Base-by-base conservation (phyloP, 163 green algal species). In the Scenedesmus sp. region DNA sequence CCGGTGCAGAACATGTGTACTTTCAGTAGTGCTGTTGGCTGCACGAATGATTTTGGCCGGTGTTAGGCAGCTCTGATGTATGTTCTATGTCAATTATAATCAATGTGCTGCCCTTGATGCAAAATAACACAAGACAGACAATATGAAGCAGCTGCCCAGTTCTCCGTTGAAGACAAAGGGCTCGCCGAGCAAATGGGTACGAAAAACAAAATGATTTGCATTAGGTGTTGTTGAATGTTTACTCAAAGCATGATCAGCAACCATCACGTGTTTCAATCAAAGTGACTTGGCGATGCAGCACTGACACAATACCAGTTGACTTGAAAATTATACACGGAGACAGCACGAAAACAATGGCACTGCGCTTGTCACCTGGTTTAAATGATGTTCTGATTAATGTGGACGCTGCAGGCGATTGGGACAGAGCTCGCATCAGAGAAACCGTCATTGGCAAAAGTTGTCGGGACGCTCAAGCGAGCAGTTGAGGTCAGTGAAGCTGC, bases 381-480 rank as follows among this genome's bases (percentile, higher is more conserved):
- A 37, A 0, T 37, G 46, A 16, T 10, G 30, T n/a, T 49, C 9
- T 40, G 2, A 16, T 81, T 37, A 20, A 46, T 33, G n/a, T n/a
- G n/a, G n/a, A 82, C 35, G 59, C 81, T 86, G 81, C 81, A 86
- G 81, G 20, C 81, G 3, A 40, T 65, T 20, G 61, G 46, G 3
- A 49, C 46, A 76, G 44, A 73, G 46, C 35, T 53, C 15, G 65
- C 65, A 76, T 76, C 65, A 84, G 78, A 86, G 24, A 91, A 91
- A 20, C 86, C 79, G 10, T 91, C 87, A 22, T 42, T 91, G 33
- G 37, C 87, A 18, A 87, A 87, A 43, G 79, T 91, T 30, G 37
- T 91, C 2, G n/a, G 35, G 37, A 87, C 79, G 16, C 53, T 91
- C 43, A 91, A 91, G 87, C 42, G 53, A 44, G 87, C 87, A 26